Percentiles rank a stretch among this genome's conserved stretches.
phyloP scores from a whole-genome alignment of 1,284 basidiomycete species.

The Somion occarium region DNA sequence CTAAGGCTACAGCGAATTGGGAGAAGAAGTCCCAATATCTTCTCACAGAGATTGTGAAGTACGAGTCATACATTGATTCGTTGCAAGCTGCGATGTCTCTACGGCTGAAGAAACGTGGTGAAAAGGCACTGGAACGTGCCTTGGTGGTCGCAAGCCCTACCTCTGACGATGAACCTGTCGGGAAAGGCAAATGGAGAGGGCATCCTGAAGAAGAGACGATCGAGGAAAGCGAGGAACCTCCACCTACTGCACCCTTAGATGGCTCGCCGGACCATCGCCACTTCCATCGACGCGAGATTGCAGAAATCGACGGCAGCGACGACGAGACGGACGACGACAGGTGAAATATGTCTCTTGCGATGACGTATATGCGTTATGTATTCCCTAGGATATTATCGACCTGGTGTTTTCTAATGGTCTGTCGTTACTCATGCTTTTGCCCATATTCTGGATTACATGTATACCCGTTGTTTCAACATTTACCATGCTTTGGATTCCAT shows the following conservation, averaged over 20 bases:
- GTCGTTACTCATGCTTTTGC: not conserved
- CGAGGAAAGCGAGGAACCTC: constrained; percentile 47
- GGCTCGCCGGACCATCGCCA: constrained; percentile 18
- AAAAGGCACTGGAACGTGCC: constrained; percentile 79
- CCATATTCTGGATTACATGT: not conserved
- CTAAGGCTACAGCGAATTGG: constrained; percentile 88
- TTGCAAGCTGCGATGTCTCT: constrained; percentile 77
- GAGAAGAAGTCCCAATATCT: constrained; percentile 87
- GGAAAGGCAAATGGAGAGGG: constrained; percentile 43
- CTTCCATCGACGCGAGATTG: constrained; percentile 42
- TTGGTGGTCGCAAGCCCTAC: constrained; percentile 40
- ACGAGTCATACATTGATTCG: constrained; percentile 92
- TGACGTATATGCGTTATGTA: constrained; percentile 5
- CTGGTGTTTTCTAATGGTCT: not conserved
- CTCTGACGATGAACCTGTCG: constrained; percentile 31
- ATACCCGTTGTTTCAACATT: not conserved
- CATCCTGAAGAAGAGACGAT: constrained; percentile 43
- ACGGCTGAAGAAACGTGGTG: constrained; percentile 80
- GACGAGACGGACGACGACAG: not conserved
- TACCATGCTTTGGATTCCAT: not conserved
- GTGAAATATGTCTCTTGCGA: not conserved
- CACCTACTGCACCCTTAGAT: constrained; percentile 33
- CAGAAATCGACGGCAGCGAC: constrained; percentile 25
- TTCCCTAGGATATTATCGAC: constrained; percentile 4
- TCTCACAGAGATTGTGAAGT: constrained; percentile 91